Base-by-base conservation (phyloP, 1,284 basidiomycete species). In the Tetrapyrgos nigripes region DNA sequence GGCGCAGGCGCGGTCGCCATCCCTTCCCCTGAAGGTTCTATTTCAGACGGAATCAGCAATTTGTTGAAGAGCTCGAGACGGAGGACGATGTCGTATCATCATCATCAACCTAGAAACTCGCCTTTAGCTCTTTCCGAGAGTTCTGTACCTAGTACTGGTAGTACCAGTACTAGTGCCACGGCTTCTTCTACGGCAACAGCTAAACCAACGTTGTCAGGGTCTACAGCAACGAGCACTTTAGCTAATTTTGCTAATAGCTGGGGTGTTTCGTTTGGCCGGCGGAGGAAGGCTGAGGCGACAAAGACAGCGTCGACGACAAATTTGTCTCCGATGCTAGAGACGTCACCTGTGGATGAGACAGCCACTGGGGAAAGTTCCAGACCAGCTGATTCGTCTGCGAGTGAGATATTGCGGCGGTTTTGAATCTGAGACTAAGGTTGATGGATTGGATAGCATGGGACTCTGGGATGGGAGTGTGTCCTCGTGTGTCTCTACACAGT, bases 231-330 rank as follows among this genome's bases (percentile, higher is more conserved):
- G 19, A 81, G 82, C 43, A 81, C 87, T 6, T 72, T 90, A 10
- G 86, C 86, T 19, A 87, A 76, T 64, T 76, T 91, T 49, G 88
- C 89, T 3, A 88, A 76, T 53, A 89, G 80, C 66, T 89, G 83
- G 85, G 85, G 87, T 0, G 79, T 84, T 53, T 73, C 84, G 1
- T 89, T 89, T 66, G 83, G 84, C 35, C 77, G 83, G 53, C 81
- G 78, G 68, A 85, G 81, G 69, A 58, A 58, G 24, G 27, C 52
- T 10, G 61, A 62, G n/a, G n/a, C n/a, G n/a, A n/a, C n/a, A n/a
- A n/a, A n/a, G n/a, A n/a, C n/a, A n/a, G n/a, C n/a, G n/a, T n/a
- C n/a, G n/a, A 26, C 47, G 17, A 33, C 50, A 27, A 63, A 57
- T 45, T 33, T 68, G 45, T 53, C 69, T n/a, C 57, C 68, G 9